A percentile compares a stretch with the other conserved stretches of the same genome.
Conservation (phyloP, 1,139 yeast genomes). For the Zygotorulaspora mrakii region DNA sequence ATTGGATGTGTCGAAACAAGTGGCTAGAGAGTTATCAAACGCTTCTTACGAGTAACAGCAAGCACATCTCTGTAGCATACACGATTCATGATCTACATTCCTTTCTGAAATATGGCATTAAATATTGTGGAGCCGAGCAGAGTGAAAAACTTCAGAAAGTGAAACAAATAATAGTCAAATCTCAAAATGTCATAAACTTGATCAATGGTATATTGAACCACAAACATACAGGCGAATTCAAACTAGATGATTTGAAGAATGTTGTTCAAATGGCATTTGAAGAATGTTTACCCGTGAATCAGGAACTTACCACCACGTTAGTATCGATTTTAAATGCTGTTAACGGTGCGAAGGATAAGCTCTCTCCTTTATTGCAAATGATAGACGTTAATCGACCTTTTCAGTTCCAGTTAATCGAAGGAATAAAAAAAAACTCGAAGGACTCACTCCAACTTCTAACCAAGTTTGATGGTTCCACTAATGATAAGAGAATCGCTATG, state of each 20-base stretch:
- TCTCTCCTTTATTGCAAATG: constrained; percentile 33
- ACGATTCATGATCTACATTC: constrained; percentile 29
- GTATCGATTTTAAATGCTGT: constrained; percentile 22
- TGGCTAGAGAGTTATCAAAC: constrained; percentile 24
- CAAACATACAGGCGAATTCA: constrained; percentile 32
- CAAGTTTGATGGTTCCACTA: constrained; percentile 30
- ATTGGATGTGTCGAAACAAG: constrained; percentile 14
- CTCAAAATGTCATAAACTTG: constrained; percentile 19
- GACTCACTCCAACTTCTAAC: constrained; percentile 14
- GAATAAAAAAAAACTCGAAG: constrained; percentile 8
- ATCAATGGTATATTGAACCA: constrained; percentile 29
- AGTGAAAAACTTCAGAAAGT: constrained; percentile 17
- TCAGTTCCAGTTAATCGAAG: constrained; percentile 11
- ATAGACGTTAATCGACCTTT: constrained; percentile 18
- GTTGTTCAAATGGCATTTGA: constrained; percentile 20
- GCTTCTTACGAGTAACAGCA: constrained; percentile 6
- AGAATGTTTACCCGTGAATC: constrained; percentile 28
- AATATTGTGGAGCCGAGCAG: constrained; percentile 17
- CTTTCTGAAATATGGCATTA: constrained; percentile 22
- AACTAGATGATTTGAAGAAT: constrained; percentile 23
- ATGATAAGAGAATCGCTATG: constrained; percentile 31
- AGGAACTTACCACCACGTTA: constrained; percentile 19
- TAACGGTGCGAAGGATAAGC: constrained; percentile 32
- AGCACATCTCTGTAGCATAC: constrained; percentile 42
- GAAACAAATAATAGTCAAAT: constrained; percentile 14